Evolutionary conservation across 164 flowering plant genomes (phyloP).

Genomic region (Paratinospora sagittata): DNA sequence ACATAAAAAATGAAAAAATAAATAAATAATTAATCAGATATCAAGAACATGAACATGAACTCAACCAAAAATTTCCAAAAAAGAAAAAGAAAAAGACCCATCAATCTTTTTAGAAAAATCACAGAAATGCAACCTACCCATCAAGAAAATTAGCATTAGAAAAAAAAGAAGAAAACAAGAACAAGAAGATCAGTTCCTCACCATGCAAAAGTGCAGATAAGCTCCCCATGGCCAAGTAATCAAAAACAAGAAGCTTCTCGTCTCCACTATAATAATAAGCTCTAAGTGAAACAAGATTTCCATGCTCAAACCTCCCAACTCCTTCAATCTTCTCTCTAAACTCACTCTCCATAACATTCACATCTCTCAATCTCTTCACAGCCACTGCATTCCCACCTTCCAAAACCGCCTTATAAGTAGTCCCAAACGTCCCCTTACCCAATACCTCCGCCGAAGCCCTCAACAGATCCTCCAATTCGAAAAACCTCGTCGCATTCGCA

Average conservation of each 20-base stretch:
- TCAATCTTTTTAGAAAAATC: too few relatives aligned
- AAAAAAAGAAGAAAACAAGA: background rate
- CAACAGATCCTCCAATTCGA: constrained; percentile 62
- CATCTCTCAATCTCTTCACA: constrained; percentile 88
- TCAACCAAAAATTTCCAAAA: background rate
- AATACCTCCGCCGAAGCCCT: constrained; percentile 77
- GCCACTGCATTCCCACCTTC: constrained; percentile 53
- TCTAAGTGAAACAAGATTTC: constrained; percentile 65
- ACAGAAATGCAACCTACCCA: too few relatives aligned
- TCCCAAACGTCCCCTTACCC: constrained; percentile 72
- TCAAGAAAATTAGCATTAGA: background rate
- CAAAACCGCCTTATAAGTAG: constrained; percentile 62
- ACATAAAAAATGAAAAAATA: too few relatives aligned
- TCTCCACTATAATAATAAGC: constrained; percentile 66
- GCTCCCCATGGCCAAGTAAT: constrained; percentile 91
- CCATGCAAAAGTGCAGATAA: constrained; percentile 91
- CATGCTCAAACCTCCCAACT: constrained; percentile 56
- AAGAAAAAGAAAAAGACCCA: too few relatives aligned
- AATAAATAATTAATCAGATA: too few relatives aligned
- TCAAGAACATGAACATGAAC: background rate
- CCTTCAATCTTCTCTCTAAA: constrained; percentile 63
- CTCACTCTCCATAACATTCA: constrained; percentile 50
- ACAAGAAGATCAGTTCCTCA: constrained; percentile 22
- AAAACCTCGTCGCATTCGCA: constrained; percentile 26
- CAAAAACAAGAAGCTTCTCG: constrained; percentile 85